Percentiles rank a stretch among this genome's conserved stretches.
phyloP scores from a whole-genome alignment of 495 filamentous ascomycete genomes.

The Podospora conica region DNA sequence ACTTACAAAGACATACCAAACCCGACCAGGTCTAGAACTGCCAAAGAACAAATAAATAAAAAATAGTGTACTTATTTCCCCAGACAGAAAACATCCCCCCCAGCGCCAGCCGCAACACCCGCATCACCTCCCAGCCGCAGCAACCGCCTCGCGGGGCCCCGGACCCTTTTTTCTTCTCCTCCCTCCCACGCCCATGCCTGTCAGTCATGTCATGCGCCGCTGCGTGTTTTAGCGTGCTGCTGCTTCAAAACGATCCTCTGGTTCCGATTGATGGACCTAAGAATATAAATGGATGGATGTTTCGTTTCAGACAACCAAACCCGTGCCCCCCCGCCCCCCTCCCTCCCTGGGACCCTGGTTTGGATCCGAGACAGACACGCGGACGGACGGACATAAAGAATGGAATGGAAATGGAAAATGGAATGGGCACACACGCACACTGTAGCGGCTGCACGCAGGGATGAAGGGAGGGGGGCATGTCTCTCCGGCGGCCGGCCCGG shows the following conservation, averaged over 20 bases:
- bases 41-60: background rate
- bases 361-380: background rate
- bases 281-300: no score
- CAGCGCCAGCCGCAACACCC: background rate
- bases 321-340: background rate
- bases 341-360: background rate
- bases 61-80: background rate
- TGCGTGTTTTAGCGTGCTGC: background rate
- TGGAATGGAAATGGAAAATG: background rate
- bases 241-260: background rate
- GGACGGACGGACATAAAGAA: background rate
- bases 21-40: background rate
- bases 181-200: background rate
- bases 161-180: background rate
- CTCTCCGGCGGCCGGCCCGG: background rate
- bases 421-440: background rate
- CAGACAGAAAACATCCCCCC: background rate
- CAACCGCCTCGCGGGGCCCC: background rate
- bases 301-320: background rate
- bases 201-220: background rate
- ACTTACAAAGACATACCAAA: background rate
- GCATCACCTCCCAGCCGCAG: no score
- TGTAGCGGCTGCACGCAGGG: background rate
- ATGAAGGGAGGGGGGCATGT: background rate
- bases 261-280: background rate